Evolutionary conservation across 1,284 basidiomycete species (phyloP).

Genomic region (Leccinum variabile): DNA sequence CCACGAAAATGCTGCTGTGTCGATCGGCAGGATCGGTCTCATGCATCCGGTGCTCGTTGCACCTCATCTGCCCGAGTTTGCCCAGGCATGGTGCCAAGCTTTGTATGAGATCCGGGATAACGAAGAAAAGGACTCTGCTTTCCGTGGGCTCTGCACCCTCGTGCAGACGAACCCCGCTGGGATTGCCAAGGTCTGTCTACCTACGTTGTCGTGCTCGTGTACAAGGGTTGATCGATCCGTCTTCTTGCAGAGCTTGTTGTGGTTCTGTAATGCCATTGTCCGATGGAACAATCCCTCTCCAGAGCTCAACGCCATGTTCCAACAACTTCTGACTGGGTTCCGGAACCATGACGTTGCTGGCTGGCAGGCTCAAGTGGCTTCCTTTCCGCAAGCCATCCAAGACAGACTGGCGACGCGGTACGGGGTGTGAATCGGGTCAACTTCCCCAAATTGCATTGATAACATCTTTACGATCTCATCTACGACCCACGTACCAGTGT

Average conservation of each 20-base stretch:
- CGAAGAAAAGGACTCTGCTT: slow-evolving; percentile 99
- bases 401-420: slow-evolving; percentile 76
- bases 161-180: slow-evolving; percentile 93
- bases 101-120: slow-evolving; percentile 99
- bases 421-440: slow-evolving; percentile 52
- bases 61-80: slow-evolving; percentile 88
- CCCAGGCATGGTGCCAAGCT: slow-evolving; percentile 96
- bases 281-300: slow-evolving; percentile 89
- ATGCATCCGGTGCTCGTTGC: slow-evolving; percentile 90
- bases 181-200: slow-evolving; percentile 71
- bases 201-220: neutral
- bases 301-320: slow-evolving; percentile 91
- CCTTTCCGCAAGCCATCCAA: slow-evolving; percentile 78
- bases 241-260: slow-evolving; percentile 71
- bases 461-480: slow-evolving; percentile 22
- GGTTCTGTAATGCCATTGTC: slow-evolving; percentile 97
- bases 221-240: slow-evolving; percentile 13
- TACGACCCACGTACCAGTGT: slow-evolving; percentile 13
- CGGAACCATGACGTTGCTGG: slow-evolving; percentile 79
- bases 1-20: slow-evolving; percentile 98
- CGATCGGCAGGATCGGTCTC: slow-evolving; percentile 95
- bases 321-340: slow-evolving; percentile 79
- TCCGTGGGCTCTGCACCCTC: slow-evolving; percentile 95
- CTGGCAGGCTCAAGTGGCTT: slow-evolving; percentile 74
- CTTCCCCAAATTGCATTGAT: neutral